Conservation (phyloP, 306 rosid genomes). For the Alnus glutinosa region DNA sequence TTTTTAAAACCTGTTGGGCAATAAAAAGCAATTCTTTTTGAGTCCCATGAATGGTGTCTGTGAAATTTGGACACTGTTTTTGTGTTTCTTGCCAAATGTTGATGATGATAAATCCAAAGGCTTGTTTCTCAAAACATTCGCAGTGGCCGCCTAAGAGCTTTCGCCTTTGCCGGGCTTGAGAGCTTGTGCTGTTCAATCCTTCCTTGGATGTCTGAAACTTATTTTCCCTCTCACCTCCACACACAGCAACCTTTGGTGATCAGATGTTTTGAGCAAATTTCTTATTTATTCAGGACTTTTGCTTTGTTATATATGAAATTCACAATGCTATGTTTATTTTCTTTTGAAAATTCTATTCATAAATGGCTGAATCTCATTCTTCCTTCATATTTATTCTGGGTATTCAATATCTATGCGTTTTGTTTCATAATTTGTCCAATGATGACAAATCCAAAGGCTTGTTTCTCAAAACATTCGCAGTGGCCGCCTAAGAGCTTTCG, state of each 20-base stretch:
- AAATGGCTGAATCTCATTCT: background rate
- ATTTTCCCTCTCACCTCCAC: background rate
- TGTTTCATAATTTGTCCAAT: background rate
- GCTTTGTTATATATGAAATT: background rate
- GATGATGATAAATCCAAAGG: conserved; percentile 14
- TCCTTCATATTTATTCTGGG: background rate
- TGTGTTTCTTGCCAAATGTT: background rate
- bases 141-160: conserved; percentile 29
- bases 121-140: conserved; percentile 27
- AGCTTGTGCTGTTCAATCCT: conserved; percentile 20
- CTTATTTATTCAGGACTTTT: background rate
- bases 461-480: conserved; percentile 42
- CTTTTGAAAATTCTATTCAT: background rate
- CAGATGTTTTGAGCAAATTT: background rate
- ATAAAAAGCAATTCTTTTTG: too few relatives aligned
- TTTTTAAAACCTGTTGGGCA: too few relatives aligned
- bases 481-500: conserved; percentile 45
- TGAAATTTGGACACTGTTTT: background rate
- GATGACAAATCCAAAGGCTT: conserved; percentile 35
- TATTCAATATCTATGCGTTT: background rate
- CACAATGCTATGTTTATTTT: background rate
- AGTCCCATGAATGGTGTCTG: too few relatives aligned
- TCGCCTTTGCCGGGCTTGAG: conserved; percentile 25
- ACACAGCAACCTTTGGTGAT: background rate
- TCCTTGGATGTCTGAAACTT: conserved; percentile 24